A percentile compares a stretch with the other conserved stretches of the same genome.
Evolutionary conservation across 768 basidiomycete genomes (phyloP).

Genomic region (Boletales sp.): DNA sequence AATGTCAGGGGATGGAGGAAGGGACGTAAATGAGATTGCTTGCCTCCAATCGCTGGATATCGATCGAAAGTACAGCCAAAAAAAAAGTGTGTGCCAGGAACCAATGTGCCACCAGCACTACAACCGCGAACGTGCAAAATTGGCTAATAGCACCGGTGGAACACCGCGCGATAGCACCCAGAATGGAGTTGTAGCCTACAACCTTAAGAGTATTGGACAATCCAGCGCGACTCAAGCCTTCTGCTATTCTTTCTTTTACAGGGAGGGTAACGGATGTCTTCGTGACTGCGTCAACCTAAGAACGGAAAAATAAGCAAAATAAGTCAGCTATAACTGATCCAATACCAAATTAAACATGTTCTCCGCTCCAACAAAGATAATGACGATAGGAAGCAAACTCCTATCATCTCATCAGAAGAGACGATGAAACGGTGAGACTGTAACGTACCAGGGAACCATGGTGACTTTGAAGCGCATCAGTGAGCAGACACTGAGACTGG

Average conservation of each 20-base stretch:
- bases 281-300: conserved; percentile 78
- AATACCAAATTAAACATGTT: conserved; percentile 94
- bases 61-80: conserved; percentile 90
- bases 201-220: conserved; percentile 92
- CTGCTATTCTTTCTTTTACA: conserved; percentile 88
- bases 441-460: conserved; percentile 79
- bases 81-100: conserved; percentile 97
- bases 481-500: conserved; percentile 89
- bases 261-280: conserved; percentile 82
- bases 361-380: conserved; percentile 93
- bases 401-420: conserved; percentile 34
- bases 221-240: conserved; percentile 85
- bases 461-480: conserved; percentile 85
- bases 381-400: conserved; percentile 89
- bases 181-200: conserved; percentile 76
- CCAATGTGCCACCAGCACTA: conserved; percentile 96
- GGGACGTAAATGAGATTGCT: conserved; percentile 8
- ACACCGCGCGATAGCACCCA: conserved; percentile 72
- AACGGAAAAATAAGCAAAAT: conserved; percentile 23
- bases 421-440: neutral
- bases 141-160: conserved; percentile 82
- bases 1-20: conserved; percentile 10
- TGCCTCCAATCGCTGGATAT: conserved; percentile 89
- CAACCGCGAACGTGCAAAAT: conserved; percentile 90
- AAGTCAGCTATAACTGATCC: conserved; percentile 8